A percentile compares a stretch with the other conserved stretches of the same genome.
Conservation (phyloP, 441 rosid genomes). For the Adansonia rubrostipa region DNA sequence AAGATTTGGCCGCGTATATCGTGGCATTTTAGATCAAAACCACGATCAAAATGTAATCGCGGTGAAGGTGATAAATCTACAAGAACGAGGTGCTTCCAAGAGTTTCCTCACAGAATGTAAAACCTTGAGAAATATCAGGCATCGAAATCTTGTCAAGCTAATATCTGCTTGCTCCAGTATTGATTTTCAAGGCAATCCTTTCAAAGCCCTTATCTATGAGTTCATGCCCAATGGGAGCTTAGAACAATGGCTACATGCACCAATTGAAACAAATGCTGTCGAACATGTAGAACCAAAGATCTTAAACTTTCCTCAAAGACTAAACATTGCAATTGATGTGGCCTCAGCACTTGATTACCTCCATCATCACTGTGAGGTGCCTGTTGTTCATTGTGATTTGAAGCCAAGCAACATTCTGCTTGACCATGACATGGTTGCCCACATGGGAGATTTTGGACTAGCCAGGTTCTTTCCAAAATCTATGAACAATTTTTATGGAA, state of each 20-base stretch:
- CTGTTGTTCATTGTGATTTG: not conserved
- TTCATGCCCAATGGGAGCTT: conserved; percentile 1
- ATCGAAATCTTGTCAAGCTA: not conserved
- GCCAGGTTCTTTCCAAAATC: conserved; percentile 14
- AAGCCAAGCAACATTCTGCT: conserved; percentile 6
- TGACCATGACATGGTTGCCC: not conserved
- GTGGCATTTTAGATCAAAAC: not conserved
- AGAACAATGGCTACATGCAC: not conserved
- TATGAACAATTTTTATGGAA: not conserved
- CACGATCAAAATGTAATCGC: not conserved
- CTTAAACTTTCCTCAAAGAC: not conserved
- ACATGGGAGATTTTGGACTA: conserved; percentile 30
- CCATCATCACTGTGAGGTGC: not conserved
- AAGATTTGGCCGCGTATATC: not conserved
- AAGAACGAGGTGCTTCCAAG: conserved; percentile 3
- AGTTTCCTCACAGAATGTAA: not conserved
- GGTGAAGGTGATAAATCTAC: not conserved
- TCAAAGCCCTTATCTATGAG: conserved; percentile 4
- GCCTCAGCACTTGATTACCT: not conserved
- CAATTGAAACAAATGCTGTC: not conserved
- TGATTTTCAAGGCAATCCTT: not conserved
- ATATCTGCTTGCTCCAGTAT: not conserved
- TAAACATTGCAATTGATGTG: not conserved
- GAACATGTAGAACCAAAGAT: not conserved
- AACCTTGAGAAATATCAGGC: not conserved